Conservation (phyloP, 2,329 filamentous ascomycete genomes). For the Stachybotrys echinatus region DNA sequence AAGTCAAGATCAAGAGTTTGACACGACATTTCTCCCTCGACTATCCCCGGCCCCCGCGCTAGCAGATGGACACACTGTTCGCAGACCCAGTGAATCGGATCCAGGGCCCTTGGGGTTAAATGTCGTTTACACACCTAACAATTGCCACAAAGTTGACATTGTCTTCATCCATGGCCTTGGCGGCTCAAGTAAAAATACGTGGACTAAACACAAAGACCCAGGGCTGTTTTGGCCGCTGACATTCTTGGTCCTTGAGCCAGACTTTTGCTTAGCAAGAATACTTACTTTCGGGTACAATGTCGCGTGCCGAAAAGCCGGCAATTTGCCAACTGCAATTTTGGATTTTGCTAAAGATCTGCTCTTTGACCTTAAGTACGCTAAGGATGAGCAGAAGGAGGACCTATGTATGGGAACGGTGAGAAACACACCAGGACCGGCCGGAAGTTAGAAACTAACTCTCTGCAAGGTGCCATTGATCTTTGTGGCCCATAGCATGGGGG, state of each 20-base stretch:
- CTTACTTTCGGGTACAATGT: constrained; percentile 30
- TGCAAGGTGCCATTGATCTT: constrained; percentile 33
- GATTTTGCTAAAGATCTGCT: constrained; percentile 27
- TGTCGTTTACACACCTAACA: constrained; percentile 1
- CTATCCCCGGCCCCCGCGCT: no score
- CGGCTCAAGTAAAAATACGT: constrained; percentile 28
- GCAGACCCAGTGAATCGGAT: background rate
- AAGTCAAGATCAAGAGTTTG: no score
- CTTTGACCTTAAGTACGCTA: constrained; percentile 15
- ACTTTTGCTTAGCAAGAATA: constrained; percentile 23
- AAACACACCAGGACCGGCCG: no score
- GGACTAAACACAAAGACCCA: constrained; percentile 20
- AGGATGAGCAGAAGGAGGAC: constrained; percentile 13
- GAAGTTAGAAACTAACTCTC: background rate
- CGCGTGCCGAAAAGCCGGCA: constrained; percentile 16
- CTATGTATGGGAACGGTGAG: constrained; percentile 12
- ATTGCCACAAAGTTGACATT: constrained; percentile 12
- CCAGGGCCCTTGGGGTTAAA: background rate
- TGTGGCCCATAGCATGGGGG: constrained; percentile 42
- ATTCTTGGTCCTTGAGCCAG: constrained; percentile 25
- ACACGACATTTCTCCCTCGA: no score
- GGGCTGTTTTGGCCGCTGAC: constrained; percentile 28
- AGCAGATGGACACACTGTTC: no score
- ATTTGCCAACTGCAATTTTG: constrained; percentile 19
- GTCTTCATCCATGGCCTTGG: constrained; percentile 36